Base-by-base conservation (phyloP, 306 rosid species). In the Acacia acuminata region DNA sequence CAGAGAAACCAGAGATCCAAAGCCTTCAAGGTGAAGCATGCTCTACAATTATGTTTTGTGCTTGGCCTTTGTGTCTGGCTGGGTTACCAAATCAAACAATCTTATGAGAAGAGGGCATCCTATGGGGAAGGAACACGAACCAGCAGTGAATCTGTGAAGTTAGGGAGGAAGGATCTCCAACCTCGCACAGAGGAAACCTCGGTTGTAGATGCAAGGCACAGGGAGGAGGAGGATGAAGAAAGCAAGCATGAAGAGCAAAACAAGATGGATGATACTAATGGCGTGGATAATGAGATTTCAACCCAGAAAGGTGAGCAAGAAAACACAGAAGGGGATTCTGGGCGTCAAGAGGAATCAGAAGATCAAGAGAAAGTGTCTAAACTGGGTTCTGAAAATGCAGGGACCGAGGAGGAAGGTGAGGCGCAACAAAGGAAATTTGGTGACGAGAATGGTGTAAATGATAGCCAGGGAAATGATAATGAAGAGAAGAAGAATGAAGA, bases 21-120 rank as follows among this genome's bases (percentile, higher is more conserved):
- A 86, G 99, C 98, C 79, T 89, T 94, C 82, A 96, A 92, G 87
- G 98, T 96, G 86, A 96, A 94, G 89, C 99, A 94, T 89, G 98
- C 91, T 63, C 78, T 96, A 71, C 99, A 96, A 55, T 60, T 92
- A 70, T 82, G 80, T 77, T 80, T 96, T 82, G 79, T 94, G 81
- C 70, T 86, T 80, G 98, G 94, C 32, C 93, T 94, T 71, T 85
- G 96, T 81, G 40, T 91, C 79, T 96, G 99, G 99, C 88, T 96
- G 48, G 90, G 90, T 89, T 96, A 96, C 85, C 99, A 96, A 84
- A 72, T 96, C 86, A 91, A 78, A 81, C 96, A 94, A 84, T 91
- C 98, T 13, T 85, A 79, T n/a, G 87, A 83, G 48, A 92, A 90
- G 86, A 96, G 85, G 81, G 77, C 85, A 2, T 75, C 93, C 20